Evolutionary conservation across 768 basidiomycete species (phyloP).

Genomic region (Boletus pseudo-olivaceus): DNA sequence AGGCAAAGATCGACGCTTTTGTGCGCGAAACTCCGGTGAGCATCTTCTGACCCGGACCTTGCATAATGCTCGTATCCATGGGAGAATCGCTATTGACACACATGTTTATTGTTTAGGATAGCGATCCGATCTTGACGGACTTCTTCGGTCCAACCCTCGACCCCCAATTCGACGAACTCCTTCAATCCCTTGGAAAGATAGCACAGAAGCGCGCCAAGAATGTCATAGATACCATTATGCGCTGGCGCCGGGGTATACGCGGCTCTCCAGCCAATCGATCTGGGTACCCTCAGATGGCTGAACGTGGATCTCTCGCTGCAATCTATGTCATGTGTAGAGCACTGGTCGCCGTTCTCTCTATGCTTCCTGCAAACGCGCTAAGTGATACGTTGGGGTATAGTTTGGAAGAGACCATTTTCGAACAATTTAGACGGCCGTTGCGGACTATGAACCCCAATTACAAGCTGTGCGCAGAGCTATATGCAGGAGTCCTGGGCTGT

Average conservation of each 20-base stretch:
- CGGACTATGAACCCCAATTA: slow-evolving; percentile 70
- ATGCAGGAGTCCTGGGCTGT: slow-evolving; percentile 80
- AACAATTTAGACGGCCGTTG: slow-evolving; percentile 71
- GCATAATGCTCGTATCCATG: neutral
- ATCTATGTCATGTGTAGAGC: slow-evolving; percentile 90
- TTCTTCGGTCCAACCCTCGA: slow-evolving; percentile 74
- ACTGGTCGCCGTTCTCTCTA: slow-evolving; percentile 70
- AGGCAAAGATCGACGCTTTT: slow-evolving; percentile 75
- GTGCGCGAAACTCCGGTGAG: slow-evolving; percentile 66
- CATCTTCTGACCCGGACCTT: slow-evolving; percentile 1
- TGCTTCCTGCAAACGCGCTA: slow-evolving; percentile 71
- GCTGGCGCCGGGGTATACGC: slow-evolving; percentile 79
- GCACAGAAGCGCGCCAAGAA: slow-evolving; percentile 81
- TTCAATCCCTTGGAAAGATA: slow-evolving; percentile 82
- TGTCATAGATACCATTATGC: slow-evolving; percentile 82
- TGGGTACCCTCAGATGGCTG: slow-evolving; percentile 36
- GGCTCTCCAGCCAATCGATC: slow-evolving; percentile 46
- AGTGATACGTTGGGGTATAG: slow-evolving; percentile 74
- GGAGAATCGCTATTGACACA: neutral
- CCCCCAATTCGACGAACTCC: slow-evolving; percentile 74
- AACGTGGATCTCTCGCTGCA: slow-evolving; percentile 76
- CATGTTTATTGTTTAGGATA: slow-evolving; percentile 45
- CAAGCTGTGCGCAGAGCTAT: slow-evolving; percentile 76
- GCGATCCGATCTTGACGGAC: slow-evolving; percentile 61
- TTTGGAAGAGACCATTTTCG: slow-evolving; percentile 86